phyloP scores from a whole-genome alignment of 371 early-diverging fungal genomes.

The Sporodiniella umbellata region DNA sequence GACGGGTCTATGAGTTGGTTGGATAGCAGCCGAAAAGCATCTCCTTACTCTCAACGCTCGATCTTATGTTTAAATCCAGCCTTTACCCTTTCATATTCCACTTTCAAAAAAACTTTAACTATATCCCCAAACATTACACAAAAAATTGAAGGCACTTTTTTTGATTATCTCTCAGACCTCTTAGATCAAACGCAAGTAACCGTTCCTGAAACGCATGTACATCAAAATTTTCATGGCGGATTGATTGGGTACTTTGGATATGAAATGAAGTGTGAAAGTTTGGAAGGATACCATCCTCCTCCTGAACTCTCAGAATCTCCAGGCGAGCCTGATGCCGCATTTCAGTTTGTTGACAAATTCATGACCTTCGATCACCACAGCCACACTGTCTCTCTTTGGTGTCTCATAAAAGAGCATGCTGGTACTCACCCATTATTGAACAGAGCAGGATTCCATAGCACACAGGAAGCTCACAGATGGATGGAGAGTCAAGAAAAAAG shows the following conservation, averaged over 20 bases:
- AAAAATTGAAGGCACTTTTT: constrained; percentile 23
- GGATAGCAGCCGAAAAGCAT: constrained; percentile 22
- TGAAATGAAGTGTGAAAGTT: constrained; percentile 85
- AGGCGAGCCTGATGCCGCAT: constrained; percentile 75
- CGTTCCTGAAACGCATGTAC: background rate
- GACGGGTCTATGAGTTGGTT: constrained; percentile 7
- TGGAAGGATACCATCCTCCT: constrained; percentile 53
- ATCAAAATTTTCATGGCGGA: constrained; percentile 69
- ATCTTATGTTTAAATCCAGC: constrained; percentile 33
- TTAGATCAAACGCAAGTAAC: background rate
- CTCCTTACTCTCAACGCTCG: constrained; percentile 39
- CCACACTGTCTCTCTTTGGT: constrained; percentile 41
- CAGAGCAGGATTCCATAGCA: constrained; percentile 11
- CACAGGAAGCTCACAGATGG: constrained; percentile 19
- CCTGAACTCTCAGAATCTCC: constrained; percentile 21
- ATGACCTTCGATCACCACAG: constrained; percentile 71
- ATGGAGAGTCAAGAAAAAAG: constrained; percentile 15
- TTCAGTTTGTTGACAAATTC: constrained; percentile 79
- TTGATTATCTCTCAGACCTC: constrained; percentile 28
- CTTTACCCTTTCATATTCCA: constrained; percentile 38
- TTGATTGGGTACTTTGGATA: constrained; percentile 91
- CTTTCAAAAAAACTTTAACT: constrained; percentile 24
- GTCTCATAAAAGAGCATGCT: constrained; percentile 29
- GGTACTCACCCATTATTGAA: background rate
- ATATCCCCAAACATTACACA: background rate